phyloP scores from a whole-genome alignment of 2,329 filamentous ascomycete species.

The Tolypocladium cylindrosporum region DNA sequence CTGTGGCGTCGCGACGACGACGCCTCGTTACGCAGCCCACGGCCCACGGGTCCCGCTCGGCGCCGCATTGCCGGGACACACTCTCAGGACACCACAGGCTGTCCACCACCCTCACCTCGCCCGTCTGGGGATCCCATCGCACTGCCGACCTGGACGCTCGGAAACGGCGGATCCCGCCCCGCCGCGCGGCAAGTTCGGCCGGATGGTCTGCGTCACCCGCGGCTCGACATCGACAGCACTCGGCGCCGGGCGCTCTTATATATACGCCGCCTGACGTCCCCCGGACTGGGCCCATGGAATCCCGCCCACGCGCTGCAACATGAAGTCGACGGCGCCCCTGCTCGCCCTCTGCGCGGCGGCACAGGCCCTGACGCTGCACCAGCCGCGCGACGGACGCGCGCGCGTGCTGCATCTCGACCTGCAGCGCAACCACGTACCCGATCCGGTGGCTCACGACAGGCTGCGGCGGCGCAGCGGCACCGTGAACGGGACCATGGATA shows the following conservation, averaged over 20 bases:
- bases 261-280: not conserved
- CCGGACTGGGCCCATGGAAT: not conserved
- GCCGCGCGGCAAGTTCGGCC: not conserved
- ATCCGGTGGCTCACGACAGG: constrained; percentile 35
- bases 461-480: constrained; percentile 29
- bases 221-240: not conserved
- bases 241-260: not conserved
- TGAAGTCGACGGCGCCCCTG: constrained; percentile 24
- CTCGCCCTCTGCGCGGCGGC: constrained; percentile 4
- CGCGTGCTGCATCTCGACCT: constrained; percentile 37
- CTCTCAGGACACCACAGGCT: not conserved
- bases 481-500: constrained; percentile 39
- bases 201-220: not conserved
- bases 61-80: not conserved
- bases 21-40: not conserved
- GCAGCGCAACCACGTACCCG: constrained; percentile 21
- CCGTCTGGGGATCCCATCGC: not conserved
- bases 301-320: constrained; percentile 10
- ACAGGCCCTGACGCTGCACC: constrained; percentile 15
- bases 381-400: constrained; percentile 21
- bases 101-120: not conserved
- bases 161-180: not conserved
- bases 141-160: not conserved
- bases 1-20: not conserved
- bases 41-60: not conserved